A percentile compares a stretch with the other conserved stretches of the same genome.
These are phyloP conservation scores for Curvularia sp. DNA, from an alignment of 2,329 filamentous ascomycete species.

Conservation along the genomic window DNA sequence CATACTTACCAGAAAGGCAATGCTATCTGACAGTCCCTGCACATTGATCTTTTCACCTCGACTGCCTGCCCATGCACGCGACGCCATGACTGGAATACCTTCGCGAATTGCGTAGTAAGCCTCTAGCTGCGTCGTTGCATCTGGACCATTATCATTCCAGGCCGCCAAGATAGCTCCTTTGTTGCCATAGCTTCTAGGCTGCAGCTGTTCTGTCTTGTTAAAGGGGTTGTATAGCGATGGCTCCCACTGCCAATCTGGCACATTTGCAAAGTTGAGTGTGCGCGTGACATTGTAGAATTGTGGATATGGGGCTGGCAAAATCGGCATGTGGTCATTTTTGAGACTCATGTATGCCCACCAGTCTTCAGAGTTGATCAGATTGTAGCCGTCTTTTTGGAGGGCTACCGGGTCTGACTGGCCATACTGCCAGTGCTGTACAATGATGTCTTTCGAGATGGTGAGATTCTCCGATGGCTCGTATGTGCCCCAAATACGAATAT, in stretches of 20 bases:
- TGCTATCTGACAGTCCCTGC: conserved; percentile 39
- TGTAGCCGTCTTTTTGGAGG: conserved; percentile 50
- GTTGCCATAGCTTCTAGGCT: conserved; percentile 39
- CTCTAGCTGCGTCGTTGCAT: conserved; percentile 58
- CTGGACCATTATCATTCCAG: conserved; percentile 60
- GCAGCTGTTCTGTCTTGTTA: conserved; percentile 53
- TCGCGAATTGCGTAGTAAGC: conserved; percentile 58
- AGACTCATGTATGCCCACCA: conserved; percentile 64
- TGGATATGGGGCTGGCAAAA: conserved; percentile 56
- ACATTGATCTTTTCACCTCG: conserved; percentile 46
- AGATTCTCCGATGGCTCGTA: conserved; percentile 53
- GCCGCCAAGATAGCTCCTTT: conserved; percentile 52
- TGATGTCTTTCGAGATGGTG: conserved; percentile 51
- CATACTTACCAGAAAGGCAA: conserved; percentile 46
- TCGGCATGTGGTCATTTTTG: conserved; percentile 61
- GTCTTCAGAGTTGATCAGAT: conserved; percentile 58
- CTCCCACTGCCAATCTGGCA: conserved; percentile 56
- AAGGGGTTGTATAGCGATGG: conserved; percentile 56
- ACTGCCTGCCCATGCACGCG: conserved; percentile 54
- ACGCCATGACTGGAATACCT: conserved; percentile 55
- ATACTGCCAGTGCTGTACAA: conserved; percentile 60
- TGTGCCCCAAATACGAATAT: conserved; percentile 53
- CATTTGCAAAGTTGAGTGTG: conserved; percentile 55
- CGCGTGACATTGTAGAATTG: conserved; percentile 58
- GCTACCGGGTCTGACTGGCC: conserved; percentile 57